A percentile compares a stretch with the other conserved stretches of the same genome.
Conservation (phyloP, 176 grass and related monocot genomes). For the Musa acuminata region DNA sequence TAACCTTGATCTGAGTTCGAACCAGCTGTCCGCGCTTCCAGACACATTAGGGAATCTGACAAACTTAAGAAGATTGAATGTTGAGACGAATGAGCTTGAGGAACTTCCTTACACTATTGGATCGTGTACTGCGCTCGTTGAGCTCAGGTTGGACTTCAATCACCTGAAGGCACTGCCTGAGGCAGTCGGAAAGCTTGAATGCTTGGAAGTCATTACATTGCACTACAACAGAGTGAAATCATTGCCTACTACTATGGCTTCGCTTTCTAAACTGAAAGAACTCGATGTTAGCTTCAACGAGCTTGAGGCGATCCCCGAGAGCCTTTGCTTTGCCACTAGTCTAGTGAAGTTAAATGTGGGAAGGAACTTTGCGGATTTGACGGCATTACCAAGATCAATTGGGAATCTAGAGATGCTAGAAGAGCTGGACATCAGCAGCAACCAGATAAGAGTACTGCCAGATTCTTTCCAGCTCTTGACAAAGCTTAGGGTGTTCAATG, state of each 20-base stretch:
- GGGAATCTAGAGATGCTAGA: slow-evolving; percentile 94
- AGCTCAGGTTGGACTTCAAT: slow-evolving; percentile 88
- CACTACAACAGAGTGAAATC: slow-evolving; percentile 95
- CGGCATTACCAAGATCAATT: slow-evolving; percentile 61
- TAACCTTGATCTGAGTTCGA: slow-evolving; percentile 78
- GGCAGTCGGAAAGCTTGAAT: slow-evolving; percentile 81
- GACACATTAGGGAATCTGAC: slow-evolving; percentile 67
- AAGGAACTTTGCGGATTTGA: slow-evolving; percentile 87
- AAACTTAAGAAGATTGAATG: slow-evolving; percentile 65
- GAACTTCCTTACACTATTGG: slow-evolving; percentile 94
- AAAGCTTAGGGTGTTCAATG: slow-evolving; percentile 58
- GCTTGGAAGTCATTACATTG: slow-evolving; percentile 63
- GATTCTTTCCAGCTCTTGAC: slow-evolving; percentile 63
- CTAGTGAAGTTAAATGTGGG: slow-evolving; percentile 76
- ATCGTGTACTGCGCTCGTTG: slow-evolving; percentile 57
- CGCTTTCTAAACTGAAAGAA: slow-evolving; percentile 64
- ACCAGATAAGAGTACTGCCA: slow-evolving; percentile 82
- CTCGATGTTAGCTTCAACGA: slow-evolving; percentile 95
- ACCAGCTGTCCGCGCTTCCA: slow-evolving; percentile 52
- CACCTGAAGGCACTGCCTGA: slow-evolving; percentile 87
- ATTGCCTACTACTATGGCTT: slow-evolving; percentile 74
- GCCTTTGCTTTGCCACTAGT: slow-evolving; percentile 64
- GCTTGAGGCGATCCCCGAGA: slow-evolving; percentile 74
- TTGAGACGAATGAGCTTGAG: slow-evolving; percentile 82
- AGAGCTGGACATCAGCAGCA: slow-evolving; percentile 89